Conservation (phyloP, 208 protist genomes). For the Acanthamoeba royreba region DNA sequence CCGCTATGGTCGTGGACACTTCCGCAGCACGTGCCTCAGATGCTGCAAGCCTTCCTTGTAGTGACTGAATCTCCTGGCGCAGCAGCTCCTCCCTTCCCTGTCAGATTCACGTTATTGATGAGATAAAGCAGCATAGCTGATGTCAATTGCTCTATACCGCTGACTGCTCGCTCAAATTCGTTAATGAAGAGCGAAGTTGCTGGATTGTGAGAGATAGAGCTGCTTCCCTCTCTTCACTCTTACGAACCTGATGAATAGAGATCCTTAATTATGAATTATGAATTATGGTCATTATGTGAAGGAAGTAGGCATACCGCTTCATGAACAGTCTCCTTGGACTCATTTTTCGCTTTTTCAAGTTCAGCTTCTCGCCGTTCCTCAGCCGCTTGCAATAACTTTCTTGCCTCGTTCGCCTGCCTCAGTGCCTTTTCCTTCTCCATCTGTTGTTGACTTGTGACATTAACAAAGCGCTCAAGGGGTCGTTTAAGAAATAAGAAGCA, state of each 20-base stretch:
- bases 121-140: not conserved
- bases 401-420: not conserved
- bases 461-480: too few relatives aligned
- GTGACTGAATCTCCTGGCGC: not conserved
- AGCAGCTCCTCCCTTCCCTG: not conserved
- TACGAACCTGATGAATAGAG: not conserved
- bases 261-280: too few relatives aligned
- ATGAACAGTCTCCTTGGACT: not conserved
- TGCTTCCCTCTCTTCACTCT: not conserved
- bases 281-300: too few relatives aligned
- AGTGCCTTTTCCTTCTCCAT: not conserved
- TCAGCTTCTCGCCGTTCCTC: not conserved
- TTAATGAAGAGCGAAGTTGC: not conserved
- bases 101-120: not conserved
- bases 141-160: not conserved
- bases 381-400: not conserved
- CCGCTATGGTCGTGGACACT: not conserved
- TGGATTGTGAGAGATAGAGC: not conserved
- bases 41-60: not conserved
- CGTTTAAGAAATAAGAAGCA: not conserved
- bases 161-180: not conserved
- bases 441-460: not conserved
- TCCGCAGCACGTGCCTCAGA: constrained; percentile 41
- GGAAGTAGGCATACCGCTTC: too few relatives aligned
- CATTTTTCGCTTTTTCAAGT: not conserved